A percentile compares a stretch with the other conserved stretches of the same genome.
phyloP scores from a whole-genome alignment of 768 basidiomycete genomes.

The Calocera viscosa region DNA sequence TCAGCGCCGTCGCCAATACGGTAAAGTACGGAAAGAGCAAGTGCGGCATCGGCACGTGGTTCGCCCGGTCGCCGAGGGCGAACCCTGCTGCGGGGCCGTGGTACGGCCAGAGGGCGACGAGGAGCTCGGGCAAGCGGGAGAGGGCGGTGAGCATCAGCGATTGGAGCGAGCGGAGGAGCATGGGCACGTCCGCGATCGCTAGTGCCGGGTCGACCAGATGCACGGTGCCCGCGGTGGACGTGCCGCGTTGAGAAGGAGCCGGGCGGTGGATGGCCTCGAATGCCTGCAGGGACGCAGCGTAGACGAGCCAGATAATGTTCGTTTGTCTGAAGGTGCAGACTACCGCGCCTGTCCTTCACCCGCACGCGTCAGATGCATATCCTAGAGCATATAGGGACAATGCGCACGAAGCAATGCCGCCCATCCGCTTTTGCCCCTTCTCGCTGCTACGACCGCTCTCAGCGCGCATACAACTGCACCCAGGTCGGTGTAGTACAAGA shows the following conservation, averaged over 20 bases:
- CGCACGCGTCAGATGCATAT: background rate
- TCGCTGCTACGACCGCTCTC: constrained; percentile 47
- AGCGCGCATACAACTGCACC: constrained; percentile 65
- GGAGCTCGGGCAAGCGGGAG: constrained; percentile 41
- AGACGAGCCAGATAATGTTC: constrained; percentile 85
- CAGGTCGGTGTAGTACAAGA: constrained; percentile 89
- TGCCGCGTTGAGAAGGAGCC: background rate
- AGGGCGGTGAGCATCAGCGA: constrained; percentile 38
- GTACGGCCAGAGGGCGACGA: constrained; percentile 56
- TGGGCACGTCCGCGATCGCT: constrained; percentile 13
- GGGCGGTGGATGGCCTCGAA: constrained; percentile 7
- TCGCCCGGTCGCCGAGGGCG: constrained; percentile 83
- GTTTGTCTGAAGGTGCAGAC: constrained; percentile 89
- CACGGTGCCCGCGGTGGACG: constrained; percentile 30
- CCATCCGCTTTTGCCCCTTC: constrained; percentile 46
- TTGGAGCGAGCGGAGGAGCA: constrained; percentile 45
- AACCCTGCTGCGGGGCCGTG: constrained; percentile 49
- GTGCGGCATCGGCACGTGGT: constrained; percentile 76
- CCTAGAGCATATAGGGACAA: constrained; percentile 5
- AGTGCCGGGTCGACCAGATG: constrained; percentile 26
- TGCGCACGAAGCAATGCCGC: constrained; percentile 56
- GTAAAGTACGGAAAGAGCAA: constrained; percentile 83
- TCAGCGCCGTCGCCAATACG: constrained; percentile 61
- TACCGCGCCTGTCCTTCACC: constrained; percentile 47
- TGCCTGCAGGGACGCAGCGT: constrained; percentile 33